Percentiles rank a stretch among this genome's conserved stretches.
These are phyloP conservation scores for Takakia lepidozioides DNA, from an alignment of 225 moss, liverwort and hornwort genomes.

Conservation along the genomic window DNA sequence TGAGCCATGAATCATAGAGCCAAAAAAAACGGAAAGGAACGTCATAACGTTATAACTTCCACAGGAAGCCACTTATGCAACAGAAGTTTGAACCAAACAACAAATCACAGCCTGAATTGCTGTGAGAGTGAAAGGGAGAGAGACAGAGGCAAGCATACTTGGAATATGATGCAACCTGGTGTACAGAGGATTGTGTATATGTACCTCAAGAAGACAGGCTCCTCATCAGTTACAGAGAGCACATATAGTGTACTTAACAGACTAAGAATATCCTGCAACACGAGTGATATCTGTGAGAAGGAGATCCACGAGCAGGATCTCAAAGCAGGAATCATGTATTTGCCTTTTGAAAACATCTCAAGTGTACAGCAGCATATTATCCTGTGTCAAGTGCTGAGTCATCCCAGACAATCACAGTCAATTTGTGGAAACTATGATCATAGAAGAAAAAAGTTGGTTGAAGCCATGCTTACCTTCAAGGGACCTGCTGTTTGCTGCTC, in stretches of 20 bases:
- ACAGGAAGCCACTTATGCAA: neutral
- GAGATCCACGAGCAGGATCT: neutral
- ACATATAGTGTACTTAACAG: conserved; percentile 64
- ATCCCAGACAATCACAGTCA: too few species aligned
- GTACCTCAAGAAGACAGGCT: conserved; percentile 56
- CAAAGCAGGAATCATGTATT: neutral
- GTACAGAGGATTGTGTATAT: conserved; percentile 22
- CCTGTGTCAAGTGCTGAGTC: too few species aligned
- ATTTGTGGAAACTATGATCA: neutral
- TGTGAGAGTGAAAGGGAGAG: neutral
- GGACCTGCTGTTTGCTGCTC: conserved; percentile 26
- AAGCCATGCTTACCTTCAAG: conserved; percentile 42
- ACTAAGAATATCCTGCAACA: conserved; percentile 39
- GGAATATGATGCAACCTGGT: neutral
- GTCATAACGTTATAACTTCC: too few species aligned
- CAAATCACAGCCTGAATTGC: neutral
- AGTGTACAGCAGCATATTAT: too few species aligned
- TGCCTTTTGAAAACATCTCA: too few species aligned
- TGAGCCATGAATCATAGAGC: neutral
- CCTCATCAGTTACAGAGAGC: conserved; percentile 54
- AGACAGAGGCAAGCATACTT: neutral
- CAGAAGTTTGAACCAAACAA: neutral
- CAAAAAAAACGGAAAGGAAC: neutral
- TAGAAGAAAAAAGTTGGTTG: neutral
- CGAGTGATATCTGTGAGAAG: neutral